Percentiles rank a stretch among this genome's conserved stretches.
Evolutionary conservation across 2,329 filamentous ascomycete species (phyloP).

Genomic region (Didymella glomerata): DNA sequence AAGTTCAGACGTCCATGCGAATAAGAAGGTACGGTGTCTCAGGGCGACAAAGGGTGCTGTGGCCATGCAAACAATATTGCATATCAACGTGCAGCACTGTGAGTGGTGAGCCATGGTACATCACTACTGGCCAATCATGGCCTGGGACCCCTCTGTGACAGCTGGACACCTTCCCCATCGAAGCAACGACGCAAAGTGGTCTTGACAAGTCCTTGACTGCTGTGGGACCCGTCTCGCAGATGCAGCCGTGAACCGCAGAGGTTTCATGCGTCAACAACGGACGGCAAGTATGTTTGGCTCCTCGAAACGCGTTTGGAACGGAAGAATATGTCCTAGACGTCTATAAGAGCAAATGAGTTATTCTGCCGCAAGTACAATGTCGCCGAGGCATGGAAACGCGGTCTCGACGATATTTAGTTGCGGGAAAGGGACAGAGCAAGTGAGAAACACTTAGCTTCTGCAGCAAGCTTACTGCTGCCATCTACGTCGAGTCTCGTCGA

Average conservation of each 20-base stretch:
- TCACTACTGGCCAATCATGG: background rate
- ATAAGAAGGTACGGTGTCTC: background rate
- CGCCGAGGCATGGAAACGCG: constrained; percentile 23
- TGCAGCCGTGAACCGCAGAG: too few relatives aligned
- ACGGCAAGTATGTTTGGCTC: constrained; percentile 17
- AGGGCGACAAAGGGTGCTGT: background rate
- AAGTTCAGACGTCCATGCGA: background rate
- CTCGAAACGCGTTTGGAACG: constrained; percentile 25
- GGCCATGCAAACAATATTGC: background rate
- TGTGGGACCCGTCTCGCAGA: background rate
- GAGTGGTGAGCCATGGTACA: constrained; percentile 8
- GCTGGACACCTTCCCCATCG: background rate
- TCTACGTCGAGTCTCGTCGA: constrained; percentile 21
- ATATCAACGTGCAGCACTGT: constrained; percentile 5
- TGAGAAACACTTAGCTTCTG: constrained; percentile 2
- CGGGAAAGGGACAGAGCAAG: constrained; percentile 1
- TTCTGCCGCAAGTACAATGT: constrained; percentile 27
- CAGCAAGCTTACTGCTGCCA: constrained; percentile 10
- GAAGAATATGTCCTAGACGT: constrained; percentile 21
- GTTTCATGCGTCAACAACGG: background rate
- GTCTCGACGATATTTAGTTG: constrained; percentile 28
- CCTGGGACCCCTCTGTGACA: background rate
- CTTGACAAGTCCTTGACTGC: background rate
- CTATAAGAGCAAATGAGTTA: constrained; percentile 20
- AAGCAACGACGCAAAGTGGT: background rate